Conservation (phyloP, 2,329 filamentous ascomycete species). For the Beauveria brongniartii region DNA sequence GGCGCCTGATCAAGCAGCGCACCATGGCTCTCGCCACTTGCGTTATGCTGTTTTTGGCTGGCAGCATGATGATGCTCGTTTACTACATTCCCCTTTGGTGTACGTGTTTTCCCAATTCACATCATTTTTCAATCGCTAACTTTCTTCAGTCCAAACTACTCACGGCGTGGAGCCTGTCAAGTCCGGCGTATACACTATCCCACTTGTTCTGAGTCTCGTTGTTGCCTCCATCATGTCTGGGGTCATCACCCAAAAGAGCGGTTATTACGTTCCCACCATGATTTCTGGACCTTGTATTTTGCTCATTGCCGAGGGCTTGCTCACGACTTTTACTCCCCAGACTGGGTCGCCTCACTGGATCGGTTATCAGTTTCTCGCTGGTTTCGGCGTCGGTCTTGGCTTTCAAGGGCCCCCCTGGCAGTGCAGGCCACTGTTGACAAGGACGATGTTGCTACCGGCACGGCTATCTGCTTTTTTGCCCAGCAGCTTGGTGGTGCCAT, state of each 20-base stretch:
- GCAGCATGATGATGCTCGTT: slow-evolving; percentile 45
- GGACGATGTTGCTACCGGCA: slow-evolving; percentile 46
- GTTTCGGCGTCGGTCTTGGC: slow-evolving; percentile 49
- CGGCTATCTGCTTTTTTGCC: slow-evolving; percentile 48
- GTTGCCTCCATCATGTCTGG: slow-evolving; percentile 43
- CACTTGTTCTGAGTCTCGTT: slow-evolving; percentile 47
- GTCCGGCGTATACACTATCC: slow-evolving; percentile 50
- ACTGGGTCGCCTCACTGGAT: slow-evolving; percentile 48
- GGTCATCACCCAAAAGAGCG: slow-evolving; percentile 40
- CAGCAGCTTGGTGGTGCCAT: slow-evolving; percentile 53
- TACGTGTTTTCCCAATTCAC: slow-evolving; percentile 24
- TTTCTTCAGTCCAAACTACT: slow-evolving; percentile 42
- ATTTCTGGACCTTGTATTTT: slow-evolving; percentile 40
- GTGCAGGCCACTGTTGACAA: slow-evolving; percentile 45
- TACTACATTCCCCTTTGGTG: slow-evolving; percentile 50
- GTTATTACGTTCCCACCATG: slow-evolving; percentile 54
- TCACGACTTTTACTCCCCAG: slow-evolving; percentile 44
- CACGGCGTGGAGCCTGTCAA: slow-evolving; percentile 43
- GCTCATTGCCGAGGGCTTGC: slow-evolving; percentile 46
- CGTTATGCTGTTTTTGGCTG: slow-evolving; percentile 39
- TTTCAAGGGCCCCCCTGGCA: slow-evolving; percentile 51
- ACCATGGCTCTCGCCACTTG: slow-evolving; percentile 42
- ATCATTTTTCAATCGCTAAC: neutral
- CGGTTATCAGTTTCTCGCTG: slow-evolving; percentile 49
- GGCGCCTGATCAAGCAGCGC: slow-evolving; percentile 45